Evolutionary conservation across 768 basidiomycete genomes (phyloP), one percentile per base, ranked within the genome.

Genomic region (Kwoniella dejecticola): DNA sequence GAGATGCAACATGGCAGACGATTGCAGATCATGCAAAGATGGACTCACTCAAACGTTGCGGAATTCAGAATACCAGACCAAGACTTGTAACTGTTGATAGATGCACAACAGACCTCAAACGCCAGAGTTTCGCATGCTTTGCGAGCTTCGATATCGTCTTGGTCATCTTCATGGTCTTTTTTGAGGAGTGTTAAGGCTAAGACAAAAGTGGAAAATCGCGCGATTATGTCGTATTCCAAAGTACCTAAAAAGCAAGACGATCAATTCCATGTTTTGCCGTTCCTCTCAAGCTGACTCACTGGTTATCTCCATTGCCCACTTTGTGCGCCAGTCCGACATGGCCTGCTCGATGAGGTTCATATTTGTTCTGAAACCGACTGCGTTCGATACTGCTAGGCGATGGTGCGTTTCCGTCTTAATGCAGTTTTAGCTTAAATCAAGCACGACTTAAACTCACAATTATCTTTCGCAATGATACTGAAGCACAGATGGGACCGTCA

Each of bases 221-320:
- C 62, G 31, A 63, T 63, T 24, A 63, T 57, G 38, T 57, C 62
- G 38, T 63, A 63, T 59, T 63, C 62, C 12, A 21, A 29, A 15
- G 62, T 63, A 26, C 41, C 57, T 63, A 15, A 17, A 52, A 4
- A n/a, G 4, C 13, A 23, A 23, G 27, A 0, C 12, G 50, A 33
- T 31, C 4, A 1, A 46, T 27, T 15, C 42, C 24, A 24, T 23
- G n/a, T 12, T 27, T 38, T 3, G 3, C 10, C 52, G n/a, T n/a
- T 50, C 19, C 10, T 11, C 12, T 10, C 23, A 47, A n/a, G n/a
- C n/a, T 47, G 15, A 36, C 33, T 36, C 44, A 62, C 60, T 49
- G 19, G 49, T 49, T 0, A 53, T 62, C n/a, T 62, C 61, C 15
- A 29, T 19, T 15, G 46, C 27, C 61, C 61, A 62, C 44, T 38